Conservation (phyloP, 2,329 filamentous ascomycete genomes). For the Ophiosphaerella korrae region DNA sequence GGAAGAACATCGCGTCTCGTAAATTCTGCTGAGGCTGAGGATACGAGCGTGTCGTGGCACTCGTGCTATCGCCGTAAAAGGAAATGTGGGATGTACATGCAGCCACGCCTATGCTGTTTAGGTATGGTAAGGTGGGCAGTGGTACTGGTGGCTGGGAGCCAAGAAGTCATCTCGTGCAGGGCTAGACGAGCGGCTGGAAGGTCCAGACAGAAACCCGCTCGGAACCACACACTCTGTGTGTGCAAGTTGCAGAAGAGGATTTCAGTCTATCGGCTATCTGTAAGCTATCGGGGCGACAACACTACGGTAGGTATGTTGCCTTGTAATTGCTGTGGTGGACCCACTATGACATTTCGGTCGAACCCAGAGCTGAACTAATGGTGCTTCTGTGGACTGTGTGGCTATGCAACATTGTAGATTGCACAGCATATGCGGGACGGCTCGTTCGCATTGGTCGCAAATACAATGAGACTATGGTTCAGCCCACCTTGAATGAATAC, state of each 20-base stretch:
- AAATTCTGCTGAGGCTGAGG: slow-evolving; percentile 16
- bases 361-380: neutral
- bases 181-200: slow-evolving; percentile 16
- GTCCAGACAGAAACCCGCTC: neutral
- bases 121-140: slow-evolving; percentile 12
- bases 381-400: neutral
- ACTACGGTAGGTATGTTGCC: too few relatives aligned
- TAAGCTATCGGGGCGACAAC: too few relatives aligned
- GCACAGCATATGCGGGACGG: too few relatives aligned
- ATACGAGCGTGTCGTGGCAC: slow-evolving; percentile 27
- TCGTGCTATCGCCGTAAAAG: slow-evolving; percentile 14
- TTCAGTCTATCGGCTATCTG: too few relatives aligned
- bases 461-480: too few relatives aligned
- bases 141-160: slow-evolving; percentile 8
- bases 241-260: too few relatives aligned
- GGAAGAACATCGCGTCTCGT: slow-evolving; percentile 17
- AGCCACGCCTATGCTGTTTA: slow-evolving; percentile 15
- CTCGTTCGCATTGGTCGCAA: too few relatives aligned
- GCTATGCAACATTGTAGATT: too few relatives aligned
- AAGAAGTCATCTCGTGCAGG: slow-evolving; percentile 11
- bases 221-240: neutral
- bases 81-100: slow-evolving; percentile 25
- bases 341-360: too few relatives aligned
- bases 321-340: too few relatives aligned
- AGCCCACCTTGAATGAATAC: too few relatives aligned